phyloP scores from a whole-genome alignment of 2,329 filamentous ascomycete genomes.

The Cercospora sp. region DNA sequence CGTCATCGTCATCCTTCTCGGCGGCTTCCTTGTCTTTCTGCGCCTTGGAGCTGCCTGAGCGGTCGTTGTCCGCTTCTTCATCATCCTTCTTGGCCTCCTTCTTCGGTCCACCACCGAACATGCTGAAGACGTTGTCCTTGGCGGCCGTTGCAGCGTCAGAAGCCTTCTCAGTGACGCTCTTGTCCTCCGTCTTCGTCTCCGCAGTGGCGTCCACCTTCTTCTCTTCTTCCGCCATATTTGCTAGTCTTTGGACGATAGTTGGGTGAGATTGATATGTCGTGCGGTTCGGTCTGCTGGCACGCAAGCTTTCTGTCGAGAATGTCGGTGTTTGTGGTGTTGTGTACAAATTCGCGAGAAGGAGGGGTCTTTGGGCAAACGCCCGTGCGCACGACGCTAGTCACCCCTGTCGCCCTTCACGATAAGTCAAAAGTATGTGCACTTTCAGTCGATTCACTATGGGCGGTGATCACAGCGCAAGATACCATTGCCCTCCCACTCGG shows the following conservation, averaged over 20 bases:
- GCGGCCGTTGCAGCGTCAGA: constrained; percentile 43
- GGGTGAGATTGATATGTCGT: constrained; percentile 4
- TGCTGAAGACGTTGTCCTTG: constrained; percentile 77
- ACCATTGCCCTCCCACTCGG: background rate
- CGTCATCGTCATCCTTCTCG: constrained; percentile 39
- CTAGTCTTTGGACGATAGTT: constrained; percentile 1
- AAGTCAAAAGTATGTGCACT: background rate
- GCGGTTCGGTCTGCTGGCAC: background rate
- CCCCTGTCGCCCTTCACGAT: background rate
- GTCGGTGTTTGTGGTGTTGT: constrained; percentile 2
- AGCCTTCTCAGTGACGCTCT: constrained; percentile 41
- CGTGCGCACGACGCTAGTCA: constrained; percentile 3
- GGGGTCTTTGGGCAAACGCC: constrained; percentile 6
- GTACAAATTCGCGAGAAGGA: constrained; percentile 9
- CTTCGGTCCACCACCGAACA: constrained; percentile 97
- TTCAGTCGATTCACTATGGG: background rate
- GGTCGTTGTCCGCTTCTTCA: constrained; percentile 74
- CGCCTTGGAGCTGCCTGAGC: constrained; percentile 73
- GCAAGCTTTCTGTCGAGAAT: background rate
- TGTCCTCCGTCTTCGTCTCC: constrained; percentile 37
- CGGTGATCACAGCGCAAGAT: background rate
- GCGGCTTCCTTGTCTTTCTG: constrained; percentile 64
- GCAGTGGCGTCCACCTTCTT: constrained; percentile 33
- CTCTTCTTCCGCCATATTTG: constrained; percentile 36
- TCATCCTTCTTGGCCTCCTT: constrained; percentile 86